Evolutionary conservation across 2,329 filamentous ascomycete genomes (phyloP).

Genomic region (Ceratocystis alfenasii): DNA sequence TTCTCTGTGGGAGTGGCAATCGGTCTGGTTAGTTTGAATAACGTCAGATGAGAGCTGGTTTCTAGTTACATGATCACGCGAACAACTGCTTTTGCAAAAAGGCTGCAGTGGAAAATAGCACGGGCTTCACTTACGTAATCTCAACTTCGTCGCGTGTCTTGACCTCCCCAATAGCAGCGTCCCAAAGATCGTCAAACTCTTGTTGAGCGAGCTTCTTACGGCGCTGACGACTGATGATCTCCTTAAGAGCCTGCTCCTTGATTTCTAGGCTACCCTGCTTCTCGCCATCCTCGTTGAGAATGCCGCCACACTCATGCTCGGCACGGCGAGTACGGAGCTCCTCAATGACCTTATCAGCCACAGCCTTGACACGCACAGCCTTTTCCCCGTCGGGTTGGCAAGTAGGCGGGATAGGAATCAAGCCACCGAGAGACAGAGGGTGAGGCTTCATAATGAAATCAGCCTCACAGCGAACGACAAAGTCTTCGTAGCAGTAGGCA

Average conservation of each 20-base stretch:
- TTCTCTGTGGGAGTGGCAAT: slow-evolving; percentile 60
- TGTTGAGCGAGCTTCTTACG: slow-evolving; percentile 72
- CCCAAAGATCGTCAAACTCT: slow-evolving; percentile 86
- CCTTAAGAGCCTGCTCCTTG: slow-evolving; percentile 63
- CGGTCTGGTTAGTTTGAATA: slow-evolving; percentile 75
- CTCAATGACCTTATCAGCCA: slow-evolving; percentile 79
- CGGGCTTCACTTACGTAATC: slow-evolving; percentile 41
- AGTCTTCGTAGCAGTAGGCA: slow-evolving; percentile 72
- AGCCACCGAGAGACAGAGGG: slow-evolving; percentile 66
- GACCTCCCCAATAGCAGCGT: slow-evolving; percentile 60
- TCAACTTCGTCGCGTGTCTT: slow-evolving; percentile 49
- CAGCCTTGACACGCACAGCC: slow-evolving; percentile 69
- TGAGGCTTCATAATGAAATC: slow-evolving; percentile 81
- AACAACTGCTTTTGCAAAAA: slow-evolving; percentile 23
- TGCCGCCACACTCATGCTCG: slow-evolving; percentile 78
- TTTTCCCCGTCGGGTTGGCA: slow-evolving; percentile 95
- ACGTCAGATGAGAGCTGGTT: slow-evolving; percentile 31
- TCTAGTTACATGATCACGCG: slow-evolving; percentile 20
- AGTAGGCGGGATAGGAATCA: slow-evolving; percentile 75
- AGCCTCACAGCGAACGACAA: slow-evolving; percentile 66
- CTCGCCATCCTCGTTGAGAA: slow-evolving; percentile 49
- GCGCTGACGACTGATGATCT: slow-evolving; percentile 60
- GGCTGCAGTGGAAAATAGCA: slow-evolving; percentile 22
- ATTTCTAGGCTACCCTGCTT: slow-evolving; percentile 46
- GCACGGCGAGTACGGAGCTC: slow-evolving; percentile 75